Evolutionary conservation across 352 stramenopile species (phyloP).

Genomic region (Phytopythium montanum): DNA sequence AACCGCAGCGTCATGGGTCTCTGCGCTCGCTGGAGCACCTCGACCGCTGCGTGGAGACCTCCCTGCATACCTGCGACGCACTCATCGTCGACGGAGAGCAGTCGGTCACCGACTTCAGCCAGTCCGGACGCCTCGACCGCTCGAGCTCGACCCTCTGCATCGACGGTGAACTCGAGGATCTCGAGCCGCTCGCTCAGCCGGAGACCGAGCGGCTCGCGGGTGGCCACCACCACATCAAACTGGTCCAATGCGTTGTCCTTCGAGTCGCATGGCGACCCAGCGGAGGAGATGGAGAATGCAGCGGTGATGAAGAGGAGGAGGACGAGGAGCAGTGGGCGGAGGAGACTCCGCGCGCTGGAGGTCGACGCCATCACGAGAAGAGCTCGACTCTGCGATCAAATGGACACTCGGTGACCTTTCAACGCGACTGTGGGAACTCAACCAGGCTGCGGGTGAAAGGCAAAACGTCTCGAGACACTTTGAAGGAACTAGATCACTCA

Average conservation of each 20-base stretch:
- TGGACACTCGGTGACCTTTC: conserved; percentile 1
- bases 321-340: background rate
- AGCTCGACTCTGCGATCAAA: background rate
- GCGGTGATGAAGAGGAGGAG: background rate
- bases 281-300: background rate
- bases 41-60: conserved; percentile 35
- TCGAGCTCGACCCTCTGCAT: conserved; percentile 46
- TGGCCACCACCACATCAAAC: conserved; percentile 39
- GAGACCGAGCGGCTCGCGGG: conserved; percentile 46
- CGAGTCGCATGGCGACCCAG: background rate
- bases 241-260: conserved; percentile 19
- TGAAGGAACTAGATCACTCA: background rate
- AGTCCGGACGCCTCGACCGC: conserved; percentile 58
- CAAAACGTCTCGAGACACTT: background rate
- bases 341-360: background rate
- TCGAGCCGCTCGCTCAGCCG: conserved; percentile 56
- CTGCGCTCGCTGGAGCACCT: conserved; percentile 28
- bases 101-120: conserved; percentile 62
- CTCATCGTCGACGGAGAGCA: conserved; percentile 55
- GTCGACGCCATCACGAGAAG: background rate
- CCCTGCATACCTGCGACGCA: conserved; percentile 20
- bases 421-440: too few species aligned
- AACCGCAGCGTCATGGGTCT: conserved; percentile 58
- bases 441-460: background rate
- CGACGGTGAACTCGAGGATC: conserved; percentile 60